Conservation (phyloP, 495 filamentous ascomycete species). For the Penicillium longicatenatum region DNA sequence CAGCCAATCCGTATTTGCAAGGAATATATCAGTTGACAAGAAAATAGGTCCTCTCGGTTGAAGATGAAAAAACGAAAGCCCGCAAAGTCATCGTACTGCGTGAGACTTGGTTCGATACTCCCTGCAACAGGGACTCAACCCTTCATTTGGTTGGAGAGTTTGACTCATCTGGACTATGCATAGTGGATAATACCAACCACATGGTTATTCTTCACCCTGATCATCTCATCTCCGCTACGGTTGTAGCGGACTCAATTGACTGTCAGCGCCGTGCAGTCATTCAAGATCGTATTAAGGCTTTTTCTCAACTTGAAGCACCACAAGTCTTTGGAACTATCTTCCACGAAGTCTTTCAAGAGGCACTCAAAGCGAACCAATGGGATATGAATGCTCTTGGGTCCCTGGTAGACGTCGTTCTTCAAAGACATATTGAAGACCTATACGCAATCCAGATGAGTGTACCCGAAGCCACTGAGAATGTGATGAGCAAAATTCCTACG, state of each 20-base stretch:
- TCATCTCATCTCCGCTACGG: conserved; percentile 90
- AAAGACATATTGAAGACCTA: conserved; percentile 78
- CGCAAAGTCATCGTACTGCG: conserved; percentile 74
- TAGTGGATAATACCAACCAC: conserved; percentile 76
- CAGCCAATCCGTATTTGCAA: no score
- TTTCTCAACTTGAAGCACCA: conserved; percentile 71
- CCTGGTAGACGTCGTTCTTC: conserved; percentile 63
- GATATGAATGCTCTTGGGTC: conserved; percentile 62
- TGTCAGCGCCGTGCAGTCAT: conserved; percentile 88
- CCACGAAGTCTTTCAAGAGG: conserved; percentile 92
- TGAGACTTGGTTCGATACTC: conserved; percentile 81
- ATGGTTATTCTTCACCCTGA: conserved; percentile 94
- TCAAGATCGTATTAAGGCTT: conserved; percentile 89
- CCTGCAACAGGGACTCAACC: conserved; percentile 69
- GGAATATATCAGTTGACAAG: conserved; percentile 26
- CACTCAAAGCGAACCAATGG: conserved; percentile 83
- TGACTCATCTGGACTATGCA: conserved; percentile 60
- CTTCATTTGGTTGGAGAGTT: conserved; percentile 88
- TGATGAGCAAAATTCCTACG: conserved; percentile 76
- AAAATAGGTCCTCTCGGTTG: conserved; percentile 69
- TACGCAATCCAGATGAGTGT: conserved; percentile 79
- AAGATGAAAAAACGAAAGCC: conserved; percentile 67
- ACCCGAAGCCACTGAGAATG: conserved; percentile 68
- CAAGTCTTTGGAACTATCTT: conserved; percentile 89
- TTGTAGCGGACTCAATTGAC: conserved; percentile 88